A percentile compares a stretch with the other conserved stretches of the same genome.
phyloP scores from a whole-genome alignment of 805 yeast genomes.

The Candida chauliodis region DNA sequence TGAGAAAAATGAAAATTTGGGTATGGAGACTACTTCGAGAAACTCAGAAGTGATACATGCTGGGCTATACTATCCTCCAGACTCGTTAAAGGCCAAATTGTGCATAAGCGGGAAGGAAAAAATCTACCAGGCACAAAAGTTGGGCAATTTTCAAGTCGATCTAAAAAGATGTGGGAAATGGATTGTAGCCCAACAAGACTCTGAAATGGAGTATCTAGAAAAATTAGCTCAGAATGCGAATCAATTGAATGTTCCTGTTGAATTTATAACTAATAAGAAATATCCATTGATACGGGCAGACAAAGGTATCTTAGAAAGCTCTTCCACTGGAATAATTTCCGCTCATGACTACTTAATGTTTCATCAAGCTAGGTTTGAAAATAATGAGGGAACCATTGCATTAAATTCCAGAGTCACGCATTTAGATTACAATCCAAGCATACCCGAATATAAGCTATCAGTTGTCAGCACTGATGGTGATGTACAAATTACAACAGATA shows the following conservation, averaged over 20 bases:
- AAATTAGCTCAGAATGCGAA: constrained; percentile 48
- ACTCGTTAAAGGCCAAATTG: constrained; percentile 61
- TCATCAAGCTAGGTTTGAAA: constrained; percentile 51
- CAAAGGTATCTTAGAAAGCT: constrained; percentile 63
- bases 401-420: constrained; percentile 55
- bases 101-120: constrained; percentile 74
- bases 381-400: constrained; percentile 61
- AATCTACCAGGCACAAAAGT: constrained; percentile 52
- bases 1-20: constrained; percentile 64
- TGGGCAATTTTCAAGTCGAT: constrained; percentile 42
- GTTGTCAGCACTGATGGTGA: constrained; percentile 26
- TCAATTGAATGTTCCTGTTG: constrained; percentile 53
- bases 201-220: constrained; percentile 58
- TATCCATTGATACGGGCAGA: constrained; percentile 71
- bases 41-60: constrained; percentile 94
- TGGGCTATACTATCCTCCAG: constrained; percentile 75
- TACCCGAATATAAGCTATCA: constrained; percentile 20
- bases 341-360: constrained; percentile 74
- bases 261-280: constrained; percentile 44
- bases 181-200: constrained; percentile 77
- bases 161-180: constrained; percentile 72
- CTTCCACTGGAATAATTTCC: constrained; percentile 80
- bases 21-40: constrained; percentile 82
- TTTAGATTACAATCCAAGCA: constrained; percentile 21
- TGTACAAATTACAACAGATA: constrained; percentile 47